A percentile compares a stretch with the other conserved stretches of the same genome.
Evolutionary conservation across 2,329 filamentous ascomycete genomes (phyloP).

Genomic region (Cercospora sesami): DNA sequence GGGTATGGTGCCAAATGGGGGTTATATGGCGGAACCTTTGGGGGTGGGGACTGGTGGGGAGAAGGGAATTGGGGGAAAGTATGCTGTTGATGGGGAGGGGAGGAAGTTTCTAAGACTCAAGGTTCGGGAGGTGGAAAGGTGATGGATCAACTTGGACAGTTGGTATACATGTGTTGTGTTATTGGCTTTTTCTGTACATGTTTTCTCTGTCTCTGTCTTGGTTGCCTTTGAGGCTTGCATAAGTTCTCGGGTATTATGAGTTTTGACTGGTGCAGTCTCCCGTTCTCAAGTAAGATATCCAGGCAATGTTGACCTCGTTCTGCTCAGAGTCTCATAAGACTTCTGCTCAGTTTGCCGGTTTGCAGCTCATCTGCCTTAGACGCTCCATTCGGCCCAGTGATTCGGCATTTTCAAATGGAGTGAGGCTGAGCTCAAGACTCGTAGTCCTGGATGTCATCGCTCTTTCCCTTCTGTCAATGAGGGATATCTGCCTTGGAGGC

Average conservation of each 20-base stretch:
- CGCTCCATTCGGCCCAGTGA: neutral
- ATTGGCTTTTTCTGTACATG: neutral
- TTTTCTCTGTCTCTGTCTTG: neutral
- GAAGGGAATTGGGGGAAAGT: conserved; percentile 24
- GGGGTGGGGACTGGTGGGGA: conserved; percentile 31
- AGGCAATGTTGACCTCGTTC: neutral
- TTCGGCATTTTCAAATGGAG: neutral
- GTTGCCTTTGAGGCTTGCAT: neutral
- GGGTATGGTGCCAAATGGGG: conserved; percentile 48
- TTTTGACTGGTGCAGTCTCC: neutral
- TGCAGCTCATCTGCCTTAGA: neutral
- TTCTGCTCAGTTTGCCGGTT: neutral
- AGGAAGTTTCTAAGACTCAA: conserved; percentile 23
- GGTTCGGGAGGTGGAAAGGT: conserved; percentile 1
- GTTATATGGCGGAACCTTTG: conserved; percentile 51
- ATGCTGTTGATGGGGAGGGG: conserved; percentile 17
- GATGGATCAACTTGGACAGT: neutral
- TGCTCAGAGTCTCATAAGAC: neutral
- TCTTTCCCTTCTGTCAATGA: neutral
- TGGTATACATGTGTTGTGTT: neutral
- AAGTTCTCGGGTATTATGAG: neutral
- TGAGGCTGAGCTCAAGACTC: neutral
- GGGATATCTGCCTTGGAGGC: neutral
- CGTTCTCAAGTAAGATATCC: neutral
- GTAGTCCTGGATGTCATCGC: neutral